Evolutionary conservation across 2,329 filamentous ascomycete species (phyloP).

Genomic region (Biscogniauxia mediterranea): DNA sequence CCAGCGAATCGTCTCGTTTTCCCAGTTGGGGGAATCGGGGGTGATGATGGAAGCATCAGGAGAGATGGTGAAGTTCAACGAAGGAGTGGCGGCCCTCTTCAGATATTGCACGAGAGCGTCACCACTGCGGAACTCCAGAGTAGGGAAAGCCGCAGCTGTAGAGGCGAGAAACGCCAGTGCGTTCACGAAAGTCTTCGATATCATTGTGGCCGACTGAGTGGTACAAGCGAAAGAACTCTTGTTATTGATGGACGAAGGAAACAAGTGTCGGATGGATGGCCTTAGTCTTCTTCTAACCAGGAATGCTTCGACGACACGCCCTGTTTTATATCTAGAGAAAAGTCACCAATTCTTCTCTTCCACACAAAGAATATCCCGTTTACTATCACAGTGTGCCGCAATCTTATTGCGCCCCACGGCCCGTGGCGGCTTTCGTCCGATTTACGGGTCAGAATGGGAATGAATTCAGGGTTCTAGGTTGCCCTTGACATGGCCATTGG

Average conservation of each 20-base stretch:
- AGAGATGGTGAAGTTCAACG: slow-evolving; percentile 10
- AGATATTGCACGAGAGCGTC: slow-evolving; percentile 10
- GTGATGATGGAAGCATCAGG: slow-evolving; percentile 8
- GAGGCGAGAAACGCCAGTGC: slow-evolving; percentile 2
- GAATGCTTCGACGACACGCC: not conserved
- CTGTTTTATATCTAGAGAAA: not conserved
- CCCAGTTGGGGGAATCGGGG: slow-evolving; percentile 9
- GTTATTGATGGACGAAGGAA: not conserved
- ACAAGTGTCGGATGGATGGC: not conserved
- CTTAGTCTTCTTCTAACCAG: not conserved
- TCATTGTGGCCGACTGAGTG: slow-evolving; percentile 4
- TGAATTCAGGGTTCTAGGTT: not conserved
- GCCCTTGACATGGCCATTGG: not conserved
- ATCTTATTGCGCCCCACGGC: not conserved
- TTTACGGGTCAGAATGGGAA: not conserved
- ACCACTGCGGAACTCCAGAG: slow-evolving; percentile 10
- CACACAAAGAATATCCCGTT: no score
- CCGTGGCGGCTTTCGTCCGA: not conserved
- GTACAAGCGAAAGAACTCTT: slow-evolving; percentile 1
- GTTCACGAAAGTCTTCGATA: slow-evolving; percentile 5
- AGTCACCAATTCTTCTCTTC: not conserved
- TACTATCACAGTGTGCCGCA: no score
- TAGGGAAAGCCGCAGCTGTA: slow-evolving; percentile 10
- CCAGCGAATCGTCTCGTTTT: slow-evolving; percentile 11
- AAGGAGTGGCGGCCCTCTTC: slow-evolving; percentile 1